Percentiles rank a stretch among this genome's conserved stretches.
Conservation (phyloP, 1,139 yeast species). For the Lodderomyces margitis region DNA sequence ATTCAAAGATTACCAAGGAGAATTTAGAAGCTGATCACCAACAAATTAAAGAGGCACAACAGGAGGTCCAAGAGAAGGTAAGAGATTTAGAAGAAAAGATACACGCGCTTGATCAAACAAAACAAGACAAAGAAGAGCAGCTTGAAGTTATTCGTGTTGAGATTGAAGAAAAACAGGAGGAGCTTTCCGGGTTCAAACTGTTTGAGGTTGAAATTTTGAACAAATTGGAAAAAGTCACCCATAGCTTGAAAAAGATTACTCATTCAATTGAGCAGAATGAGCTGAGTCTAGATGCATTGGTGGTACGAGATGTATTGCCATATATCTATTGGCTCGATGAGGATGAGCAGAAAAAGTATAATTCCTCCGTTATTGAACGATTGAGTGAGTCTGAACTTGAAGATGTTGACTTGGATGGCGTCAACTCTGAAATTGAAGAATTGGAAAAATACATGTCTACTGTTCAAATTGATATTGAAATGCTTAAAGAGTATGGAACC, state of each 20-base stretch:
- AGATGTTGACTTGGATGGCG: constrained; percentile 45
- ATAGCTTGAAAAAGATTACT: constrained; percentile 40
- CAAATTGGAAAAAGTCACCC: constrained; percentile 57
- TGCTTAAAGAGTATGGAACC: constrained; percentile 71
- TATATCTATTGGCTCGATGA: constrained; percentile 51
- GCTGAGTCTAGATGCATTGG: constrained; percentile 38
- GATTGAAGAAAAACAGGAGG: constrained; percentile 50
- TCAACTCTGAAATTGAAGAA: constrained; percentile 52
- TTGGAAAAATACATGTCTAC: constrained; percentile 58
- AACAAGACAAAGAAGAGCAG: constrained; percentile 33
- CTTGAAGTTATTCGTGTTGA: constrained; percentile 41
- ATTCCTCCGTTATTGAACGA: constrained; percentile 37
- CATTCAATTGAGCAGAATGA: constrained; percentile 37
- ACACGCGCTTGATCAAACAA: constrained; percentile 24
- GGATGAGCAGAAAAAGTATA: constrained; percentile 30
- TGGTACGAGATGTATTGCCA: constrained; percentile 52
- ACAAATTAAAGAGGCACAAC: constrained; percentile 25
- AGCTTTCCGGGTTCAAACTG: constrained; percentile 62
- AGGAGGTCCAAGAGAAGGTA: constrained; percentile 38
- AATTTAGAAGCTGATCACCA: constrained; percentile 31
- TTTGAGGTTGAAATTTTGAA: constrained; percentile 67
- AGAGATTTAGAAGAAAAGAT: constrained; percentile 28
- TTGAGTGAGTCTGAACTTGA: constrained; percentile 55
- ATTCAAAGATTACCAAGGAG: constrained; percentile 37
- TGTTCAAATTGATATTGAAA: constrained; percentile 68